Conservation (phyloP, 139 green algal genomes). For the Nannochloris sp. region DNA sequence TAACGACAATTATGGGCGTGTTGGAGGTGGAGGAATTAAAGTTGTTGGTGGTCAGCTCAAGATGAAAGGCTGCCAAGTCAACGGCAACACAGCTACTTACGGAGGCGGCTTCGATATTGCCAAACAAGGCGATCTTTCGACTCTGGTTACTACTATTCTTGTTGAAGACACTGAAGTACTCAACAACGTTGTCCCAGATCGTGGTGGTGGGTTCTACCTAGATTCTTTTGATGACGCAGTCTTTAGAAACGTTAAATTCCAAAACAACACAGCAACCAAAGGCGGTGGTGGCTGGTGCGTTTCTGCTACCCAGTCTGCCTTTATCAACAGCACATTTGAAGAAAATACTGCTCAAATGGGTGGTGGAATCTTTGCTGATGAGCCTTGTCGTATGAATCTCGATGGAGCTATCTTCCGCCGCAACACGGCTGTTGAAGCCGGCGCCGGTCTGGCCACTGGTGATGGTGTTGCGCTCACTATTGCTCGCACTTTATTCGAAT, state of each 20-base stretch:
- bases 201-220: constrained; percentile 7
- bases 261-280: constrained; percentile 1
- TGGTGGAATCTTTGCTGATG: constrained; percentile 5
- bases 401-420: not conserved
- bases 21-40: constrained; percentile 12
- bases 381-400: not conserved
- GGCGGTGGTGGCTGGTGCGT: not conserved
- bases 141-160: not conserved
- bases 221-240: not conserved
- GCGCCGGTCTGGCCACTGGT: not conserved
- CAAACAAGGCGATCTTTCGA: not conserved
- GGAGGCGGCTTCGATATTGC: constrained; percentile 9
- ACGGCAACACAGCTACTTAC: constrained; percentile 6
- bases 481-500: not conserved
- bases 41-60: constrained; percentile 1
- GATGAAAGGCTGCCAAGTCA: constrained; percentile 1
- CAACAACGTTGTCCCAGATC: constrained; percentile 6
- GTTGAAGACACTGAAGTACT: not conserved
- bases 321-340: not conserved
- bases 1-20: not conserved
- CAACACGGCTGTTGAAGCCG: constrained; percentile 7
- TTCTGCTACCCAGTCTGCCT: not conserved
- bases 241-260: constrained; percentile 3
- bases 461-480: not conserved
- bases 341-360: constrained; percentile 8